phyloP scores from a whole-genome alignment of 2,329 filamentous ascomycete species.

The Dactylellina leptospora region DNA sequence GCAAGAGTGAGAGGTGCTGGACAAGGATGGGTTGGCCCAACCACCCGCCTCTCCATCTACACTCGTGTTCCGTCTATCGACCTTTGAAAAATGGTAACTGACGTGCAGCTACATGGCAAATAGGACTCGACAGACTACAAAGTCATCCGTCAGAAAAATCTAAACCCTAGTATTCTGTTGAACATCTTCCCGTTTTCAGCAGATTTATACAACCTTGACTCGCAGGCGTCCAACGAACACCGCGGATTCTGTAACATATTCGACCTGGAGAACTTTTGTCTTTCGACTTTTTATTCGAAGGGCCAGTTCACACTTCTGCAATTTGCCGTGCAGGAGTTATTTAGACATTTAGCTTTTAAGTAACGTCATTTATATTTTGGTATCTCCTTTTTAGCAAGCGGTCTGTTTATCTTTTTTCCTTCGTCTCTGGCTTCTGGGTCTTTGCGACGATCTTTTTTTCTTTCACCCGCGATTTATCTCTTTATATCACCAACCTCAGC shows the following conservation, averaged over 20 bases:
- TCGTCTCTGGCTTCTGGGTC: slow-evolving; percentile 55
- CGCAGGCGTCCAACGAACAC: slow-evolving; percentile 36
- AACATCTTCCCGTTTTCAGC: slow-evolving; percentile 41
- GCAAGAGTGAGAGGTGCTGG: slow-evolving; percentile 25
- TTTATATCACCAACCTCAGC: slow-evolving; percentile 32
- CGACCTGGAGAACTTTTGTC: slow-evolving; percentile 19
- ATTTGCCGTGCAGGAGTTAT: slow-evolving; percentile 29
- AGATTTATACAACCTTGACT: slow-evolving; percentile 37
- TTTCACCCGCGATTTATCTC: slow-evolving; percentile 50
- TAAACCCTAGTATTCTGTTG: slow-evolving; percentile 40
- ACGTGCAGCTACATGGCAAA: slow-evolving; percentile 6
- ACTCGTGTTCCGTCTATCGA: slow-evolving; percentile 2
- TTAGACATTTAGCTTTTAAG: slow-evolving; percentile 51
- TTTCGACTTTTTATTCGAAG: slow-evolving; percentile 47
- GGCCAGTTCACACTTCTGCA: slow-evolving; percentile 45
- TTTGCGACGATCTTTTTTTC: slow-evolving; percentile 53
- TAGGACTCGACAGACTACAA: slow-evolving; percentile 31
- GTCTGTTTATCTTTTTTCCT: slow-evolving; percentile 38
- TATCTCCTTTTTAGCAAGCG: slow-evolving; percentile 46
- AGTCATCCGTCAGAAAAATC: slow-evolving; percentile 29
- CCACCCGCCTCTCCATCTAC: slow-evolving; percentile 24
- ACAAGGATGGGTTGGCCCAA: slow-evolving; percentile 41
- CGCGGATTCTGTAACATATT: slow-evolving; percentile 54
- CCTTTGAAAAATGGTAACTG: slow-evolving; percentile 24
- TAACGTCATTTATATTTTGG: slow-evolving; percentile 54